Evolutionary conservation across 2,329 filamentous ascomycete genomes (phyloP).

Genomic region (Fusarium sp.): DNA sequence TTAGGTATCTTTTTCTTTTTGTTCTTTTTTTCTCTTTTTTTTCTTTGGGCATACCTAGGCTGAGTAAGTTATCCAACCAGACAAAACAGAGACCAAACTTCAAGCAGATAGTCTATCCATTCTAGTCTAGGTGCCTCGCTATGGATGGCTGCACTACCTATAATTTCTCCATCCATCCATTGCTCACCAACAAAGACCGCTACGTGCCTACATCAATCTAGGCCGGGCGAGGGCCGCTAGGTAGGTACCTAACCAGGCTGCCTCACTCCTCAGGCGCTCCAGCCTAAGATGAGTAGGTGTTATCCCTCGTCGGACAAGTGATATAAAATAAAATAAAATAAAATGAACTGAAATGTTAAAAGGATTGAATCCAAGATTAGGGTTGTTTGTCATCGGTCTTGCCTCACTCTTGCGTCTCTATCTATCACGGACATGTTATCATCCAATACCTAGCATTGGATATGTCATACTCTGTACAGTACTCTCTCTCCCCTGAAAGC

Average conservation of each 20-base stretch:
- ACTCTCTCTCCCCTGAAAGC: background rate
- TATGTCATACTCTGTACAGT: background rate
- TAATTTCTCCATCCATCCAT: constrained; percentile 26
- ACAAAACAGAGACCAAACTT: constrained; percentile 3
- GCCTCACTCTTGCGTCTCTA: background rate
- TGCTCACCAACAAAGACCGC: constrained; percentile 17
- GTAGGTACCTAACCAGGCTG: background rate
- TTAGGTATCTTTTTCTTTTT: background rate
- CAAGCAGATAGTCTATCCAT: too few species aligned
- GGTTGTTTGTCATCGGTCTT: background rate
- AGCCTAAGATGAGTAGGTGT: background rate
- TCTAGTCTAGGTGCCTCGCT: too few species aligned
- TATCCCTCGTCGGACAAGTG: background rate
- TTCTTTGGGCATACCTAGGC: background rate
- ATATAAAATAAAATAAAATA: background rate
- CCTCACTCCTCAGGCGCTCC: background rate
- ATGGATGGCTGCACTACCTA: too few species aligned
- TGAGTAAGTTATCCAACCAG: constrained; percentile 4
- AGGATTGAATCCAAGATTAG: background rate
- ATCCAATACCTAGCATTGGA: background rate
- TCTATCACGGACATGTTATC: background rate
- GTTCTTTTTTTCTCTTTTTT: background rate
- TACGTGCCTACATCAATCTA: background rate
- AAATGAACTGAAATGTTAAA: background rate
- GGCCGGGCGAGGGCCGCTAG: background rate